Percentiles rank a stretch among this genome's conserved stretches.
Conservation (phyloP, 1,139 yeast genomes). For the Candida sanyaensis region DNA sequence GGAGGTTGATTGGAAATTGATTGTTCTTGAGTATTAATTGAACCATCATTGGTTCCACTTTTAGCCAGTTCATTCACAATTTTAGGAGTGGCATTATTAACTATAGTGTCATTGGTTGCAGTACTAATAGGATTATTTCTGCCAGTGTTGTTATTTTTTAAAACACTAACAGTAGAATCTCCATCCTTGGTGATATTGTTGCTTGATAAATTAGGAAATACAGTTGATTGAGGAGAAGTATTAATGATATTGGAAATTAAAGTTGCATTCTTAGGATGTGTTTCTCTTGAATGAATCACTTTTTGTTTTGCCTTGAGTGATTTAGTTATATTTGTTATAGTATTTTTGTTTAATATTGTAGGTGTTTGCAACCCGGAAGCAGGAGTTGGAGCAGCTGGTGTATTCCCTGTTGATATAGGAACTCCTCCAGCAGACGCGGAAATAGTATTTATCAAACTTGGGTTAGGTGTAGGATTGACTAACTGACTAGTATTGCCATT, state of each 20-base stretch:
- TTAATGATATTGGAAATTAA: conserved; percentile 37
- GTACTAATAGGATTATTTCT: too few relatives aligned
- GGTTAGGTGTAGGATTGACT: background rate
- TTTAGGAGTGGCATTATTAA: too few relatives aligned
- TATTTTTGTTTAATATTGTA: conserved; percentile 27
- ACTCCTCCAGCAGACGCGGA: background rate
- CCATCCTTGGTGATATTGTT: conserved; percentile 5
- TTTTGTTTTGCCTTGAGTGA: conserved; percentile 45
- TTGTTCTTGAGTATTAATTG: background rate
- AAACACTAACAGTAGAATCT: conserved; percentile 5
- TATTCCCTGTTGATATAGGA: background rate
- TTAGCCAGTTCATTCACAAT: background rate
- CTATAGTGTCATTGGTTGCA: too few relatives aligned
- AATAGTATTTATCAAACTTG: conserved; percentile 1
- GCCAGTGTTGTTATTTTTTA: conserved; percentile 6
- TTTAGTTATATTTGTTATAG: conserved; percentile 39
- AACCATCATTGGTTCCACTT: background rate
- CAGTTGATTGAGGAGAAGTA: conserved; percentile 32
- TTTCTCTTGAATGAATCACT: conserved; percentile 38
- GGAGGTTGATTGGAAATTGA: background rate
- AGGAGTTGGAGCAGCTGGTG: background rate
- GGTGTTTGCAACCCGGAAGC: conserved; percentile 10
- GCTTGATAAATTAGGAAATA: conserved; percentile 23
- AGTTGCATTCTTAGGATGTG: conserved; percentile 37
- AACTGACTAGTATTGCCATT: background rate